A percentile compares a stretch with the other conserved stretches of the same genome.
phyloP scores from a whole-genome alignment of 148 eudicot species.

The Polygonum maritimum region DNA sequence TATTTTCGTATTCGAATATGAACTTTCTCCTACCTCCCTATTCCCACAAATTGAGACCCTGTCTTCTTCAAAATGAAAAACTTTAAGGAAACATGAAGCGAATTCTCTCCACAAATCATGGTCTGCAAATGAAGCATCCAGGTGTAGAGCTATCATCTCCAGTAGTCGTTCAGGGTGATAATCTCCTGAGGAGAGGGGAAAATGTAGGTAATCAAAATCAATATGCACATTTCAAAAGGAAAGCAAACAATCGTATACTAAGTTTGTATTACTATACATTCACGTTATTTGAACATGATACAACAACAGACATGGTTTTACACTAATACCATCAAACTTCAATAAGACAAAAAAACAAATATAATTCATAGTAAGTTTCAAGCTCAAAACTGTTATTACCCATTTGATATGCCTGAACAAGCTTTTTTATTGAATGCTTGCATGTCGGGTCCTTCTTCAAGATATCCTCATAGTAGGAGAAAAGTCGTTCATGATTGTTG shows the following conservation, averaged over 20 bases:
- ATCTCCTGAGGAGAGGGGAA: conserved; percentile 33
- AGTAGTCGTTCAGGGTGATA: conserved; percentile 46
- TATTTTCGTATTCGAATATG: conserved; percentile 19
- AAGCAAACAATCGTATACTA: not conserved
- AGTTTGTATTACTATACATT: not conserved
- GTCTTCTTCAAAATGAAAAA: conserved; percentile 57
- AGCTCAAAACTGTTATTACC: conserved; percentile 26
- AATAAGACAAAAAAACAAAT: not conserved
- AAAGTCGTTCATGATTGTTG: conserved; percentile 33
- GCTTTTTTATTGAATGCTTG: conserved; percentile 51
- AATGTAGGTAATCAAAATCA: not conserved
- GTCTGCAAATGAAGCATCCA: conserved; percentile 59
- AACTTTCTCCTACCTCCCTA: conserved; percentile 16
- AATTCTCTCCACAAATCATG: conserved; percentile 57
- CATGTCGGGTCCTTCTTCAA: conserved; percentile 79
- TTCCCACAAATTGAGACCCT: conserved; percentile 41
- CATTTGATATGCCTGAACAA: conserved; percentile 42
- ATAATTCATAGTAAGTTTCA: not conserved
- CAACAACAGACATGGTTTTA: not conserved
- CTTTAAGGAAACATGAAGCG: conserved; percentile 49
- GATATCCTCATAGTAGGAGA: conserved; percentile 47
- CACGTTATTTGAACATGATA: not conserved
- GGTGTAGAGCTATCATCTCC: conserved; percentile 72
- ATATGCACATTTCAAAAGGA: not conserved
- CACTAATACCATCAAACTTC: not conserved